A percentile compares a stretch with the other conserved stretches of the same genome.
These are phyloP conservation scores for Aspergillus caelatus DNA, from an alignment of 2,329 filamentous ascomycete genomes.

Conservation along the genomic window DNA sequence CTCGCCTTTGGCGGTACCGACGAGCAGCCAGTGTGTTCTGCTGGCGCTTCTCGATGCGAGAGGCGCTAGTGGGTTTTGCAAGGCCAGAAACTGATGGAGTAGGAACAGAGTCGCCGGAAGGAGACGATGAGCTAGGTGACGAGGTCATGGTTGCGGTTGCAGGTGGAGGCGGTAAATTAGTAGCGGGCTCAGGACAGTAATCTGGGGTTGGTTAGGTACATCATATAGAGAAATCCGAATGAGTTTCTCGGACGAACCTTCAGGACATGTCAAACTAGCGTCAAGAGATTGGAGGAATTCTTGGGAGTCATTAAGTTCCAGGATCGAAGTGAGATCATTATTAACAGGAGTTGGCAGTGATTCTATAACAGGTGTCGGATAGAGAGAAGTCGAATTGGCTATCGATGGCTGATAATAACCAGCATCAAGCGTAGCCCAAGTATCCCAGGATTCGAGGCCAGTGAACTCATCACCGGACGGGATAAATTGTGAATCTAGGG, in stretches of 20 bases:
- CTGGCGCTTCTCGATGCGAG: slow-evolving; percentile 14
- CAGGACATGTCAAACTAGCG: slow-evolving; percentile 1
- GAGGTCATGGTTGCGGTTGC: neutral
- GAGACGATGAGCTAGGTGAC: slow-evolving; percentile 7
- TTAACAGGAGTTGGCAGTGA: slow-evolving; percentile 2
- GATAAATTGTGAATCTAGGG: slow-evolving; percentile 11
- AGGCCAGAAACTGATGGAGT: neutral
- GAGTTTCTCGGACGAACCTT: neutral
- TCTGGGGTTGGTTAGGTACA: slow-evolving; percentile 1
- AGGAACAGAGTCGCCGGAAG: slow-evolving; percentile 7
- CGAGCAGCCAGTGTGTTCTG: slow-evolving; percentile 13
- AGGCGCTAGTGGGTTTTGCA: slow-evolving; percentile 2
- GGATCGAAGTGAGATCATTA: neutral
- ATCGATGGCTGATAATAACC: slow-evolving; percentile 4
- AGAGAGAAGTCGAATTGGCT: slow-evolving; percentile 5
- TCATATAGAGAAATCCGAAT: neutral
- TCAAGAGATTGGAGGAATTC: slow-evolving; percentile 9
- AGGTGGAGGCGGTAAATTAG: neutral
- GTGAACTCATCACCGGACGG: slow-evolving; percentile 10
- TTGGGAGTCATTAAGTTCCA: neutral
- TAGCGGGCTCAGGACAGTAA: neutral
- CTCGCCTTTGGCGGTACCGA: slow-evolving; percentile 12
- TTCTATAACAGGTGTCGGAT: slow-evolving; percentile 3
- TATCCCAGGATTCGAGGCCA: slow-evolving; percentile 11
- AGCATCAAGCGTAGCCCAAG: slow-evolving; percentile 7